Conservation (phyloP, 805 yeast species). For the Middelhovenomyces tepae region DNA sequence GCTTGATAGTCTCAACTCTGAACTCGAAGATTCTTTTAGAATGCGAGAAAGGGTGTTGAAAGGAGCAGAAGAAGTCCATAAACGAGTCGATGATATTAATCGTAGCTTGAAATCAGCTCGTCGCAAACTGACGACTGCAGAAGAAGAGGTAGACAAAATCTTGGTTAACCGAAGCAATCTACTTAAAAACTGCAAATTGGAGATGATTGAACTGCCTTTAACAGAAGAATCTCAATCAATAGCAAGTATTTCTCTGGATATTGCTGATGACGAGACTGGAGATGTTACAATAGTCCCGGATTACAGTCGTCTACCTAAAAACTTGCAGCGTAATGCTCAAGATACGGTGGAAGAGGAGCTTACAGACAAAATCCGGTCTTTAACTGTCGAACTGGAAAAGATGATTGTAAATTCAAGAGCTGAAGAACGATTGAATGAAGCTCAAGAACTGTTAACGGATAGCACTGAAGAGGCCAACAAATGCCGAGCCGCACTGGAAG, state of each 20-base stretch:
- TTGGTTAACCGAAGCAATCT: slow-evolving; percentile 44
- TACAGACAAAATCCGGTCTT: slow-evolving; percentile 20
- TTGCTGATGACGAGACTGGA: slow-evolving; percentile 1
- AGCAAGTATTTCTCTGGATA: slow-evolving; percentile 53
- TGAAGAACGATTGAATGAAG: slow-evolving; percentile 61
- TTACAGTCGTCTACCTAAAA: slow-evolving; percentile 28
- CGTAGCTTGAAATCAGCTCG: slow-evolving; percentile 9
- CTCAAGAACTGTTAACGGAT: slow-evolving; percentile 48
- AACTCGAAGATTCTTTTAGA: slow-evolving; percentile 16
- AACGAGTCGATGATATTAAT: slow-evolving; percentile 34
- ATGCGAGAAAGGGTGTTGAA: slow-evolving; percentile 10
- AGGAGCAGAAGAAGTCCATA: slow-evolving; percentile 27
- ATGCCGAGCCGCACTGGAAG: slow-evolving; percentile 53
- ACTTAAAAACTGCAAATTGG: slow-evolving; percentile 66
- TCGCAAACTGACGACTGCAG: slow-evolving; percentile 20
- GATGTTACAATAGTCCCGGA: slow-evolving; percentile 15
- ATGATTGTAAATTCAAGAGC: slow-evolving; percentile 82
- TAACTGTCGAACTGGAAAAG: slow-evolving; percentile 22
- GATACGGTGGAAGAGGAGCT: slow-evolving; percentile 19
- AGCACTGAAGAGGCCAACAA: slow-evolving; percentile 56
- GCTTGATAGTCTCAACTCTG: slow-evolving; percentile 13
- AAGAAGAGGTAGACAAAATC: slow-evolving; percentile 46
- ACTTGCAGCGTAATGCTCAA: slow-evolving; percentile 23
- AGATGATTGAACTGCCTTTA: slow-evolving; percentile 57
- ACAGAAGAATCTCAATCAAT: slow-evolving; percentile 50